Evolutionary conservation across 441 rosid genomes (phyloP).

Genomic region (Euphorbia celastroides): DNA sequence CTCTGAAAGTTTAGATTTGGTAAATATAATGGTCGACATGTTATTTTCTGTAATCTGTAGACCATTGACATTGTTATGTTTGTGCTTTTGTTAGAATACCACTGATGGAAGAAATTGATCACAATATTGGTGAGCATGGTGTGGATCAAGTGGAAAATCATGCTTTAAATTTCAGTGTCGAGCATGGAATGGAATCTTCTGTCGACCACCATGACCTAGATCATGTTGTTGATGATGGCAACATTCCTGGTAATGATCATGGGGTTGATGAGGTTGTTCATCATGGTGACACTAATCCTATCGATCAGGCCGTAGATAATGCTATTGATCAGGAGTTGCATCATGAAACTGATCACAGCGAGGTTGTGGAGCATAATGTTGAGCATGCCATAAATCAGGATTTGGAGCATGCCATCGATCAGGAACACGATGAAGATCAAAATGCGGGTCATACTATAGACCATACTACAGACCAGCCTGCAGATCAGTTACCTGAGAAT

Average conservation of each 20-base stretch:
- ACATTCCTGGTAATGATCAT: constrained; percentile 25
- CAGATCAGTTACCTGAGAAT: constrained; percentile 33
- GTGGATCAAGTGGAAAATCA: constrained; percentile 35
- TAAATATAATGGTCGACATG: not conserved
- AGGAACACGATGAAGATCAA: constrained; percentile 29
- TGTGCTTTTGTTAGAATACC: constrained; percentile 17
- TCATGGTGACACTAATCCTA: constrained; percentile 17
- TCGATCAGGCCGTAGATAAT: constrained; percentile 25
- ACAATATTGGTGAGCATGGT: constrained; percentile 39
- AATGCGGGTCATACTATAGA: constrained; percentile 24
- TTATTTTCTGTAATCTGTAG: not conserved
- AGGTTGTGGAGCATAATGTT: constrained; percentile 20
- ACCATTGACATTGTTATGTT: not conserved
- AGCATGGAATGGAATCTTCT: constrained; percentile 13
- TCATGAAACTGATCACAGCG: constrained; percentile 15
- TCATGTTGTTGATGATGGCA: constrained; percentile 26
- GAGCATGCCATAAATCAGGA: constrained; percentile 30
- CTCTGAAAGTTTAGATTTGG: not conserved
- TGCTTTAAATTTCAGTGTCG: constrained; percentile 21
- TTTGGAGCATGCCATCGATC: constrained; percentile 27
- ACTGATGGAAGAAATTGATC: constrained; percentile 51
- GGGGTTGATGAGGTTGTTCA: constrained; percentile 22
- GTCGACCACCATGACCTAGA: constrained; percentile 10
- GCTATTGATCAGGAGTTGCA: constrained; percentile 27
- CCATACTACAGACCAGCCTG: constrained; percentile 25